Evolutionary conservation across 306 rosid genomes (phyloP), one percentile per base, ranked within the genome.

Genomic region (Alnus glutinosa): DNA sequence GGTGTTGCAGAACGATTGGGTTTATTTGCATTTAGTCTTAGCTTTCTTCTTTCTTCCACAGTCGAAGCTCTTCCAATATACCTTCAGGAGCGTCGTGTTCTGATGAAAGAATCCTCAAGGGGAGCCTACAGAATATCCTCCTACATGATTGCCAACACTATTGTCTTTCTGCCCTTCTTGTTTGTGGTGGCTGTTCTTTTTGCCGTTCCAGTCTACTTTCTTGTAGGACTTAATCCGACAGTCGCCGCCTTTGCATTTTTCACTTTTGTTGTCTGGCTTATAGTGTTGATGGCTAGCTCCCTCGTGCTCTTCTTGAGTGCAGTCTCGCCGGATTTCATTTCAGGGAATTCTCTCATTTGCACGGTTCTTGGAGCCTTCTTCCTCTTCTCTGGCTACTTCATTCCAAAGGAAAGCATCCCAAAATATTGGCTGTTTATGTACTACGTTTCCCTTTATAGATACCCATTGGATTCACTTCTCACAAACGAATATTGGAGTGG

Each of bases 361-460:
- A 89, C 97, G 3, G 97, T 94, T 55, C 91, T 94, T 19, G 97
- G 97, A 55, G 92, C 93, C 4, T 94, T 91, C 83, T 92, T 94
- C 52, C 88, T 94, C 55, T 92, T 94, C 90, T 94, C 97, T 1
- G 97, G 98, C 23, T 94, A 94, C 87, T 94, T 94, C 88, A 94
- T 94, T 14, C 97, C 98, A 3, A 94, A 85, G 73, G 91, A 91
- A 36, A 89, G 87, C 80, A 94, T 94, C 16, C 98, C 98, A 11
- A 92, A 88, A 14, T 89, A 86, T 58, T 94, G 98, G 98, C 78
- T 92, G 50, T 94, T 94, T 80, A 91, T 94, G 98, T 92, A 94
- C 88, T 94, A 92, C 50, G 97, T 94, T 64, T 94, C 98, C 0
- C 87, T 94, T 34, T 94, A 94, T 82, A 89, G 89, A 78, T 94